Base-by-base conservation (phyloP, 2,329 filamentous ascomycete species). In the Fusarium sarcochroum region DNA sequence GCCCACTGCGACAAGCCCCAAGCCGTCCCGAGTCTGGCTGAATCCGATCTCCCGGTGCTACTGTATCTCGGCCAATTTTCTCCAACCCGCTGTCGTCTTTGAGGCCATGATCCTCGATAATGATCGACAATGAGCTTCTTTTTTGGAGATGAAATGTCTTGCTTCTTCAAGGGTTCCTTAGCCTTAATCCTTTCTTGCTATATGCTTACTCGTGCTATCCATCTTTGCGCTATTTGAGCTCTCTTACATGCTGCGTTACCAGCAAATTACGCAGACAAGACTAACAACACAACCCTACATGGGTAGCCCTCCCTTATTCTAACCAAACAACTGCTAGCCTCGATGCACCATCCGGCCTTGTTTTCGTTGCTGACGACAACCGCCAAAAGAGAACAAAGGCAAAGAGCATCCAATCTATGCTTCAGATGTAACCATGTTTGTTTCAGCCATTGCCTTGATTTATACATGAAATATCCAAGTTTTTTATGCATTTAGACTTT, bases 331-430 rank as follows among this genome's bases (percentile, higher is more conserved):
- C 53, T 51, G 35, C 63, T 70, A 64, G 54, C 48, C 40, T 54
- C 37, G 30, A 60, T 65, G 48, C 58, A 45, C 41, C 49, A 40
- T 66, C 49, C 53, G 67, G 20, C 64, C 61, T 58, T 71, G 64
- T 65, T 69, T 71, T 73, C 44, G 65, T 68, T 68, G 71, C 71
- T 71, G 69, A 73, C 71, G 67, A 69, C 69, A 66, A 62, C 71
- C 55, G 48, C 47, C 53, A 41, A 62, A 64, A 57, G 32, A 44
- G 44, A 61, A 55, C 46, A 68, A 56, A 51, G 27, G 27, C 42
- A 25, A 14, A 48, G 23, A 35, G n/a, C 21, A 21, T 32, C 66
- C 61, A 66, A 52, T 56, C 42, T 60, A 42, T 13, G 34, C 10
- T 47, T 51, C 20, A 20, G 20, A 34, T 54, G 35, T 44, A 42